Base-by-base conservation (phyloP, 1,284 basidiomycete genomes). In the Cutaneotrichosporon curvatum region DNA sequence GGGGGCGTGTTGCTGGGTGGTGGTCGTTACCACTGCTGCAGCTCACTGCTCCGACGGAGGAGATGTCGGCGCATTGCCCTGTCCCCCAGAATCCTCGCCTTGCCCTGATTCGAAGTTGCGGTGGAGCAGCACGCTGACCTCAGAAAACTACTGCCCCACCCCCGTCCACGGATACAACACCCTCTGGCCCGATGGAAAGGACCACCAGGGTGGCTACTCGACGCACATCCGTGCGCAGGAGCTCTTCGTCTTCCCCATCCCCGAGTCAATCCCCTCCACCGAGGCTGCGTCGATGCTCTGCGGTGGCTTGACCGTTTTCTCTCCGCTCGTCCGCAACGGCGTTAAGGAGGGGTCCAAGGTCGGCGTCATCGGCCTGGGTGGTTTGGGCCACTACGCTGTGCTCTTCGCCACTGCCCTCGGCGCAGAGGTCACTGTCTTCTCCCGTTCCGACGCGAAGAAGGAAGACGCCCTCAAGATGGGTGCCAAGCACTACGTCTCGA, bases 191-290 rank as follows among this genome's bases (percentile, higher is more conserved):
- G 40, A 80, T 78, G 78, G 78, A 10, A 72, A 75, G 15, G 71
- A 76, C 43, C 59, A 73, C 75, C 46, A 72, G 50, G 70, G 70
- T 44, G 84, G 84, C 8, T 85, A 83, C 71, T 76, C 79, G 4
- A 81, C 79, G 28, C 78, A 76, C 53, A 78, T 83, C 53, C 78
- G 82, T 40, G 81, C 79, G 0, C 78, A 83, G 56, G 75, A 83
- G 58, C 77, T 75, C 51, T 85, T 82, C 61, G 81, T 83, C 36
- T 84, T 85, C 70, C 76, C 78, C 14, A 78, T 87, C 43, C 83
- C 84, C 0, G 78, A 83, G 4, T 73, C 60, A 10, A 67, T 85
- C 45, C 67, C 75, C 32, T 75, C 77, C 3, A 76, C 77, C 47
- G 67, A 79, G 50, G 81, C 76, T 3, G 74, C 74, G 10, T 73